phyloP scores from a whole-genome alignment of 1,284 basidiomycete genomes.

The Malassezia equina region DNA sequence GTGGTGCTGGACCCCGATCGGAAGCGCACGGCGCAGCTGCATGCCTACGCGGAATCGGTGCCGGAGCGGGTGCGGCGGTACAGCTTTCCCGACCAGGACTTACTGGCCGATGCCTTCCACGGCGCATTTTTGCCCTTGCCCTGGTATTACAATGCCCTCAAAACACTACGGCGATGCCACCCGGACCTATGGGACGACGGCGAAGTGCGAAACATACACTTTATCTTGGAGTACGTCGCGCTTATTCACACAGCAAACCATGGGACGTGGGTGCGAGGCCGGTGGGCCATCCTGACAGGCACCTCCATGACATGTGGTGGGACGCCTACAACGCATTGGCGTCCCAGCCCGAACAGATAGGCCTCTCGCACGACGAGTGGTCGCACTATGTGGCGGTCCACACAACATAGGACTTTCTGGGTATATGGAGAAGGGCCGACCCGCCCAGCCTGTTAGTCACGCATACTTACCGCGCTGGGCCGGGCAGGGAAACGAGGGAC shows the following conservation, averaged over 20 bases:
- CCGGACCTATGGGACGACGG: conserved; percentile 64
- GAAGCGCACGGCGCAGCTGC: background rate
- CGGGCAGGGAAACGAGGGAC: background rate
- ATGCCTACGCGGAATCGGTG: conserved; percentile 55
- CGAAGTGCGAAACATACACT: conserved; percentile 53
- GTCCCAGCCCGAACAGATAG: background rate
- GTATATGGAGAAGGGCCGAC: background rate
- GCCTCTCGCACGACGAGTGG: conserved; percentile 6
- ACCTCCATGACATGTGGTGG: conserved; percentile 39
- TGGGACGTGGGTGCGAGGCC: conserved; percentile 25
- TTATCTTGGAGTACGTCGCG: conserved; percentile 27
- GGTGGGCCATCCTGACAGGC: conserved; percentile 17
- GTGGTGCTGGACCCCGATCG: conserved; percentile 67
- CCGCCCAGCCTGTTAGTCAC: background rate
- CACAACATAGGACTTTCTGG: background rate
- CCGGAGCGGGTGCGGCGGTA: conserved; percentile 59
- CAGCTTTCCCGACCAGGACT: conserved; percentile 83
- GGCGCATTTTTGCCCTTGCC: conserved; percentile 57
- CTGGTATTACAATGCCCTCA: conserved; percentile 77
- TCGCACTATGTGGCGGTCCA: background rate
- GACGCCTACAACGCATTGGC: conserved; percentile 15
- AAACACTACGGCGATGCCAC: conserved; percentile 64
- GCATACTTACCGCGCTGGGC: background rate
- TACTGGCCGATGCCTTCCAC: conserved; percentile 66
- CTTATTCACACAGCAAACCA: conserved; percentile 22